Percentiles rank a stretch among this genome's conserved stretches.
These are phyloP conservation scores for Xerocomellus dryophilus DNA, from an alignment of 768 basidiomycete species.

Conservation along the genomic window DNA sequence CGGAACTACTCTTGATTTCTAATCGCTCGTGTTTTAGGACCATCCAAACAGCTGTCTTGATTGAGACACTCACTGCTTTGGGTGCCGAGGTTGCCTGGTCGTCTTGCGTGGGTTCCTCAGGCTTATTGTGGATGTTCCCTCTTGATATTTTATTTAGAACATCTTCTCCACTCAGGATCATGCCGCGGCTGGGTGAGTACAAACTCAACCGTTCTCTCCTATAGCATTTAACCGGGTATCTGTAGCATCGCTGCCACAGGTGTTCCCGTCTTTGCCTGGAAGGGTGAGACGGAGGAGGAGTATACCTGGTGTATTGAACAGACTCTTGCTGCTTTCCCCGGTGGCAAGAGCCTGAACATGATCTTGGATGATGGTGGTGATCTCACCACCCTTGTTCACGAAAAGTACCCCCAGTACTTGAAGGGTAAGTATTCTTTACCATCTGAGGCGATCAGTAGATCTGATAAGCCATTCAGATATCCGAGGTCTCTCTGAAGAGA, in stretches of 20 bases:
- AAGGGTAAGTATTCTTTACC: constrained; percentile 40
- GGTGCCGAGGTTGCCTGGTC: constrained; percentile 99
- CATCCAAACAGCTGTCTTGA: constrained; percentile 97
- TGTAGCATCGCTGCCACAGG: constrained; percentile 92
- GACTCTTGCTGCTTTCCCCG: constrained; percentile 83
- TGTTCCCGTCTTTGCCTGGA: constrained; percentile 99
- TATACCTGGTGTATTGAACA: constrained; percentile 99
- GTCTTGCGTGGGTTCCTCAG: constrained; percentile 68
- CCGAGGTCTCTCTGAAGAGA: constrained; percentile 96
- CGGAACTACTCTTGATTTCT: not conserved
- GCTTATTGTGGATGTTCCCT: not conserved
- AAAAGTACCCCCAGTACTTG: constrained; percentile 92
- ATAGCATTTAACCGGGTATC: not conserved
- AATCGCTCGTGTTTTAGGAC: constrained; percentile 59
- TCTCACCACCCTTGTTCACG: constrained; percentile 90
- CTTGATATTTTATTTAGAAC: constrained; percentile 53
- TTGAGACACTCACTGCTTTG: constrained; percentile 93
- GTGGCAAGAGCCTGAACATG: constrained; percentile 88
- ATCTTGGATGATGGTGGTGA: constrained; percentile 99
- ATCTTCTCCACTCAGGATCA: constrained; percentile 99
- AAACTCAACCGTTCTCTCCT: not conserved
- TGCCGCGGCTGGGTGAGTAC: constrained; percentile 88
- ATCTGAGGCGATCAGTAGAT: not conserved
- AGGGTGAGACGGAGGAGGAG: constrained; percentile 99
- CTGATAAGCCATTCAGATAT: constrained; percentile 50